Base-by-base conservation (phyloP, 2,329 filamentous ascomycete genomes). In the Aspergillaceae sp. region DNA sequence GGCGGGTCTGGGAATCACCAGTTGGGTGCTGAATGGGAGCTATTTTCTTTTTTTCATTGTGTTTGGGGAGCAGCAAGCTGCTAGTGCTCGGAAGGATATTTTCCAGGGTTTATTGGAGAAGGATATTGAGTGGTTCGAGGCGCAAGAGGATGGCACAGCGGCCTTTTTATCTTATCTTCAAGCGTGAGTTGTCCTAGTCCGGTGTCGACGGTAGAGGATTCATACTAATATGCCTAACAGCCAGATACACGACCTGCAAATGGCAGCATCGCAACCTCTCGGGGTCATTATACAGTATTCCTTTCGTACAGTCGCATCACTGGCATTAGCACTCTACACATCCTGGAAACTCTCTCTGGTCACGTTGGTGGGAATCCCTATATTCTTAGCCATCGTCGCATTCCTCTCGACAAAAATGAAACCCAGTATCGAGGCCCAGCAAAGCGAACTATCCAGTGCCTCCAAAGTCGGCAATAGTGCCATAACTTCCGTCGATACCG, bases 321-420 rank as follows among this genome's bases (percentile, higher is more conserved):
- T 95, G 1, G 71, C 69, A 0, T 72, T 96, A 1, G 87, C 89
- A 0, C 76, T 96, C 29, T 84, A 80, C 61, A 84, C 79, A 56
- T 92, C 87, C 0, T 96, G 87, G 87, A 83, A 83, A 51, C 74
- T 97, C 10, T 89, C 90, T 0, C 71, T 95, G 0, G 82, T 94
- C 2, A 82, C 91, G 7, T 71, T 94, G 3, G 78, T 84, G 0
- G 84, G 82, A 0, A 72, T 89, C 0, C 87, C 91, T 0, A 51
- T 91, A 1, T 81, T 86, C 4, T 72, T 78, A 2, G 47, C 79
- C 1, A 58, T 83, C 1, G 73, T 92, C 1, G 73, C 71, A 1
- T 65, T 82, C 7, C 69, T 87, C 1, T 82, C 82, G 2, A 70
- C 72, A 2, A 74, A 72, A 34, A 73, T 92, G 33, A 78, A 84